Conservation (phyloP, 805 yeast species). For the Metschnikowia lunata region DNA sequence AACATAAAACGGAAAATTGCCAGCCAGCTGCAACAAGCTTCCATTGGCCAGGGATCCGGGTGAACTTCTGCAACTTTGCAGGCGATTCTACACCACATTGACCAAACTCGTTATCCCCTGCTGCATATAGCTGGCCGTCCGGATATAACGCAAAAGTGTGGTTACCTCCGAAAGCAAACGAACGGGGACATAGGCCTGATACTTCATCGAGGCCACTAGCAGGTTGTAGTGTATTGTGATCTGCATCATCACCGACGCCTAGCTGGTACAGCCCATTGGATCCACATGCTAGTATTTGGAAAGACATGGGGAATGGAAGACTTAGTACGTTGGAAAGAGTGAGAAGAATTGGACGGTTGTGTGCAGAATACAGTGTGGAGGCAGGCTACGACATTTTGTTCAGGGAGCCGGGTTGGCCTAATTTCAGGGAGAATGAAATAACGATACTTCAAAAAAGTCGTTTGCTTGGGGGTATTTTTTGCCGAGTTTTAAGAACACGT, state of each 20-base stretch:
- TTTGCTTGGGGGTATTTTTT: too few species aligned
- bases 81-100: constrained; percentile 43
- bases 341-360: too few species aligned
- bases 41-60: constrained; percentile 30
- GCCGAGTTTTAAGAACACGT: too few species aligned
- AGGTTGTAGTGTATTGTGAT: constrained; percentile 19
- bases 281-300: constrained; percentile 56
- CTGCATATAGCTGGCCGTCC: constrained; percentile 49
- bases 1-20: constrained; percentile 62
- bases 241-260: constrained; percentile 56
- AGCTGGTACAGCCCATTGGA: constrained; percentile 81
- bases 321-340: too few species aligned
- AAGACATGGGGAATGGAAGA: constrained; percentile 7
- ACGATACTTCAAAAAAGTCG: too few species aligned
- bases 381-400: too few species aligned
- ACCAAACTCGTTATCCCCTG: constrained; percentile 57
- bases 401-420: too few species aligned
- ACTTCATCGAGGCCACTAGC: constrained; percentile 19
- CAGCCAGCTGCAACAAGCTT: constrained; percentile 66
- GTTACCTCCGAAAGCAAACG: constrained; percentile 78
- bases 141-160: constrained; percentile 63
- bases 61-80: constrained; percentile 13
- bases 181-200: constrained; percentile 26
- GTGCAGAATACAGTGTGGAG: too few species aligned
- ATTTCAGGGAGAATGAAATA: too few species aligned